These are phyloP conservation scores for Cyberlindnera euphorbiiphila DNA, from an alignment of 805 yeast genomes.

Conservation along the genomic window DNA sequence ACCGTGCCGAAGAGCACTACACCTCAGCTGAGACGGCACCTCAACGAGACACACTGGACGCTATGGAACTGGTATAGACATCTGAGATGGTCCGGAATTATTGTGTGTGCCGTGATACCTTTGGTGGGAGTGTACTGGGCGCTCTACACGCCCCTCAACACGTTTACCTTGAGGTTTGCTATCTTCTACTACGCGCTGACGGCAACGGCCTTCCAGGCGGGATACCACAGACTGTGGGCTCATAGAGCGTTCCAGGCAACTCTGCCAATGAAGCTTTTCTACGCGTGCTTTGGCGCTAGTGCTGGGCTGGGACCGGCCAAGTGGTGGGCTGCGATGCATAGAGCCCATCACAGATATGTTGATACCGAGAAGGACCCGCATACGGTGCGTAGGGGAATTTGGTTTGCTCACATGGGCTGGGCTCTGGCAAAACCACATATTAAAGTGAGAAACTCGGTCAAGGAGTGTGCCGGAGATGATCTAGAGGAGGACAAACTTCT, in stretches of 20 bases:
- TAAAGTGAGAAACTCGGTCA: slow-evolving; percentile 37
- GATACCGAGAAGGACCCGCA: slow-evolving; percentile 91
- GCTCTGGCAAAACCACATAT: slow-evolving; percentile 64
- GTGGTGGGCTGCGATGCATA: slow-evolving; percentile 80
- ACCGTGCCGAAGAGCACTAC: slow-evolving; percentile 1
- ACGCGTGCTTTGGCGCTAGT: slow-evolving; percentile 63
- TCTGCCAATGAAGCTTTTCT: slow-evolving; percentile 40
- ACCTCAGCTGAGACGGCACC: slow-evolving; percentile 15
- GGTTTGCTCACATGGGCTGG: slow-evolving; percentile 90
- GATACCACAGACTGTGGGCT: slow-evolving; percentile 78
- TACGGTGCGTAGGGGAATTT: slow-evolving; percentile 72
- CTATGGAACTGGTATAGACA: slow-evolving; percentile 65
- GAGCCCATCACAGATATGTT: slow-evolving; percentile 86
- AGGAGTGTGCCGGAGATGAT: slow-evolving; percentile 46
- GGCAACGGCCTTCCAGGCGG: slow-evolving; percentile 73
- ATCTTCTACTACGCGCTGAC: slow-evolving; percentile 53
- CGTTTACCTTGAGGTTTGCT: slow-evolving; percentile 51
- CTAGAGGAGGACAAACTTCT: slow-evolving; percentile 54
- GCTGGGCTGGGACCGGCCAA: slow-evolving; percentile 73
- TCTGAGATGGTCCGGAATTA: slow-evolving; percentile 69
- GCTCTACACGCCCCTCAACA: slow-evolving; percentile 40
- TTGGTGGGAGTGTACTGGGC: slow-evolving; percentile 41
- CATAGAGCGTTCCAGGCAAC: slow-evolving; percentile 53
- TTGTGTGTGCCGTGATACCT: slow-evolving; percentile 44
- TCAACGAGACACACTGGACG: slow-evolving; percentile 45